Percentiles rank a stretch among this genome's conserved stretches.
Evolutionary conservation across 768 basidiomycete genomes (phyloP).

Genomic region (Lactarius sanguifluus): DNA sequence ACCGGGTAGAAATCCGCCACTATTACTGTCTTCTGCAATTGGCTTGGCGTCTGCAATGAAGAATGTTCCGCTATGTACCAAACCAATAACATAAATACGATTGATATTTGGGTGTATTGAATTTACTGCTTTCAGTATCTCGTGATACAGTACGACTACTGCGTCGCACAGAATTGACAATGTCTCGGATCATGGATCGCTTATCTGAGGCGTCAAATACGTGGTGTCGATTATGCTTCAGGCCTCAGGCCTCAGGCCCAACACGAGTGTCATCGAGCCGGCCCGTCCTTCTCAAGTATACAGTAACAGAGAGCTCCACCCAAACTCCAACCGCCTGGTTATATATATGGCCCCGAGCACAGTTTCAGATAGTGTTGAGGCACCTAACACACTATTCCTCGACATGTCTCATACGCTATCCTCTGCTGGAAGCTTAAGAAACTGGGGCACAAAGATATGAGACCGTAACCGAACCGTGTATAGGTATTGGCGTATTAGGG

Average conservation of each 20-base stretch:
- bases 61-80: not conserved
- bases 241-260: too few relatives aligned
- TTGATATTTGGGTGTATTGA: not conserved
- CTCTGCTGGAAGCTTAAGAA: not conserved
- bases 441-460: not conserved
- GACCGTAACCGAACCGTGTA: not conserved
- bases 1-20: conserved; percentile 23
- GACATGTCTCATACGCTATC: not conserved
- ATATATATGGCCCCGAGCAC: not conserved
- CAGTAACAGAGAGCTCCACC: not conserved
- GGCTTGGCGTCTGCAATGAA: not conserved
- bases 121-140: not conserved
- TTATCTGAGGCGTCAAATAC: not conserved
- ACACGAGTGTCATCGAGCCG: not conserved
- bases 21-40: not conserved
- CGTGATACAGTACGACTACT: not conserved
- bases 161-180: not conserved
- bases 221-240: not conserved
- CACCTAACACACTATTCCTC: not conserved
- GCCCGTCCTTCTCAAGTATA: not conserved
- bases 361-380: not conserved
- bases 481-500: not conserved
- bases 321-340: not conserved
- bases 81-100: not conserved
- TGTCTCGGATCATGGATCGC: not conserved